A percentile compares a stretch with the other conserved stretches of the same genome.
These are phyloP conservation scores for Cyberlindnera euphorbiae DNA, from an alignment of 805 yeast genomes.

Conservation along the genomic window DNA sequence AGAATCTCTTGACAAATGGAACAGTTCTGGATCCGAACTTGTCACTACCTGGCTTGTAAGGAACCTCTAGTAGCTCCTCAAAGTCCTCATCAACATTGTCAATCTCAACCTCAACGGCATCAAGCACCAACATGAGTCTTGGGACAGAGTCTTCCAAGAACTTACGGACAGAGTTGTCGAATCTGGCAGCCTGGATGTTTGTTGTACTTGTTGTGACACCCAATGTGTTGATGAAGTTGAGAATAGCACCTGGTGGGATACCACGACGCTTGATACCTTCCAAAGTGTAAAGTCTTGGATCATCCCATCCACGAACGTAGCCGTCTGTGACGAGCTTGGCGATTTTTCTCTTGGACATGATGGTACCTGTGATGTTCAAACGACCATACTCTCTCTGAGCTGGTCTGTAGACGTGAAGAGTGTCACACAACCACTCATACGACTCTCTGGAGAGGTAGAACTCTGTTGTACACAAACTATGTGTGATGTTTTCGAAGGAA, in stretches of 20 bases:
- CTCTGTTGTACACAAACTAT: conserved; percentile 94
- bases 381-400: conserved; percentile 99
- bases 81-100: conserved; percentile 78
- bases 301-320: conserved; percentile 95
- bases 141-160: conserved; percentile 90
- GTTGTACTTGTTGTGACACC: conserved; percentile 96
- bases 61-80: conserved; percentile 67
- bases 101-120: conserved; percentile 76
- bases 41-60: conserved; percentile 84
- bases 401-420: conserved; percentile 90
- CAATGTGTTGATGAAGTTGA: conserved; percentile 86
- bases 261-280: conserved; percentile 97
- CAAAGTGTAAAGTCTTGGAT: conserved; percentile 91
- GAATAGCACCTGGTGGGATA: conserved; percentile 96
- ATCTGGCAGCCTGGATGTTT: conserved; percentile 83
- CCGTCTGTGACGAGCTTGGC: conserved; percentile 82
- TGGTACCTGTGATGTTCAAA: conserved; percentile 89
- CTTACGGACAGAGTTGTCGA: conserved; percentile 83
- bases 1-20: conserved; percentile 71
- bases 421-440: conserved; percentile 98
- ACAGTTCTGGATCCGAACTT: conserved; percentile 72
- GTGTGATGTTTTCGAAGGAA: conserved; percentile 93
- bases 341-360: conserved; percentile 92
- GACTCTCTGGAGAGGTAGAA: conserved; percentile 88
- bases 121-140: conserved; percentile 86